phyloP scores from a whole-genome alignment of 1,284 basidiomycete species.

The Cerioporus squamosus region DNA sequence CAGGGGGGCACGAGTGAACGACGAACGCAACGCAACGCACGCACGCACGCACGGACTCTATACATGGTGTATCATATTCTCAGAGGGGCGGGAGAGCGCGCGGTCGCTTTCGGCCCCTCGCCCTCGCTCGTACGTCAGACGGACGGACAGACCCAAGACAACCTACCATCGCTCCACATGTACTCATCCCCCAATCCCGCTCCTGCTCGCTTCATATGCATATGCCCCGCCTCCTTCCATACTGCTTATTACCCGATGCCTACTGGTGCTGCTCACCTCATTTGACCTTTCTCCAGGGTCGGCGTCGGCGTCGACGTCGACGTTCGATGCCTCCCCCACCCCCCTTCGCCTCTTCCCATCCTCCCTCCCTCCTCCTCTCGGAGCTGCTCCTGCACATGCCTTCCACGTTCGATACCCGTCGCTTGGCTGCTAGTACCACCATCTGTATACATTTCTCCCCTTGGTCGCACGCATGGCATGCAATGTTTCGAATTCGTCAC shows the following conservation, averaged over 20 bases:
- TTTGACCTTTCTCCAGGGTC: not conserved
- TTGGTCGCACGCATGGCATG: constrained; percentile 4
- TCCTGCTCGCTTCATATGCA: constrained; percentile 1
- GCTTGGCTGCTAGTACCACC: constrained; percentile 13
- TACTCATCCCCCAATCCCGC: constrained; percentile 7
- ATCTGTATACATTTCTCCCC: constrained; percentile 20
- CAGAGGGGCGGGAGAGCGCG: not conserved
- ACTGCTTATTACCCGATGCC: no score
- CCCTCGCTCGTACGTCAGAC: not conserved
- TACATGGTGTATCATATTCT: constrained; percentile 23
- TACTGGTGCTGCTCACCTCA: not conserved
- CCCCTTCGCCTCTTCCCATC: no score
- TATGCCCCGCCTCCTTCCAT: not conserved
- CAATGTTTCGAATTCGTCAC: not conserved
- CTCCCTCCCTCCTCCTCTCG: not conserved
- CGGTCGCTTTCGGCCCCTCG: not conserved
- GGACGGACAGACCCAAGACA: not conserved
- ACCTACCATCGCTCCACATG: constrained; percentile 1
- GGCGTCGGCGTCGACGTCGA: not conserved
- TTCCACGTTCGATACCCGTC: constrained; percentile 14
- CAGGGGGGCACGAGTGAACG: not conserved
- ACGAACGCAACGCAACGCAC: not conserved
- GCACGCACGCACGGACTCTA: constrained; percentile 6
- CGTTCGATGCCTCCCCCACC: not conserved
- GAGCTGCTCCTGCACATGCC: not conserved